phyloP scores from a whole-genome alignment of 495 filamentous ascomycete species.

The Neurospora intermedia region DNA sequence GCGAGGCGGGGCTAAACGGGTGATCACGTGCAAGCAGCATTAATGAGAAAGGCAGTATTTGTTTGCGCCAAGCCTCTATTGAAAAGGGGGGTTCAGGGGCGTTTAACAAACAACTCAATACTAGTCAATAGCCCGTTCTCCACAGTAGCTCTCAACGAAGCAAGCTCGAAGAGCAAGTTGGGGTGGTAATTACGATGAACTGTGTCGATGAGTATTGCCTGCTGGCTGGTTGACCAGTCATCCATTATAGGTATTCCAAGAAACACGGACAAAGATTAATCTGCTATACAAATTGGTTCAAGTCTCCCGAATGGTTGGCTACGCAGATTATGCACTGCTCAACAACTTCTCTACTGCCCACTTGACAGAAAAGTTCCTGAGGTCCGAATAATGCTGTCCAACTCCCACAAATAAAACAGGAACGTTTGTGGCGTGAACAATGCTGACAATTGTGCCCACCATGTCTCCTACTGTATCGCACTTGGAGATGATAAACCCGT shows the following conservation, averaged over 20 bases:
- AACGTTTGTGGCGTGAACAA: slow-evolving; percentile 94
- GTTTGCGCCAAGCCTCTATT: neutral
- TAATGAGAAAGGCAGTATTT: neutral
- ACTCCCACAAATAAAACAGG: slow-evolving; percentile 90
- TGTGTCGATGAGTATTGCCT: neutral
- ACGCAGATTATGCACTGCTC: slow-evolving; percentile 22
- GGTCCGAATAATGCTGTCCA: slow-evolving; percentile 92
- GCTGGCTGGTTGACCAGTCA: neutral
- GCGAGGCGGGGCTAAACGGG: neutral
- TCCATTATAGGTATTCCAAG: neutral
- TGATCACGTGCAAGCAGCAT: neutral
- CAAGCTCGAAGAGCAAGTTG: neutral
- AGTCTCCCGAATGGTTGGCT: neutral
- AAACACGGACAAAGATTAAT: neutral
- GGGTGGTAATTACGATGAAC: neutral
- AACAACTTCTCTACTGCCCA: slow-evolving; percentile 77
- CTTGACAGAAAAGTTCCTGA: slow-evolving; percentile 84
- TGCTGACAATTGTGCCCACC: slow-evolving; percentile 92
- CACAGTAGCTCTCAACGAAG: neutral
- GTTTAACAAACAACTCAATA: neutral
- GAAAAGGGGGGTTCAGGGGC: neutral
- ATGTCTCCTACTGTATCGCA: slow-evolving; percentile 98
- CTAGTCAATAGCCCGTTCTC: neutral
- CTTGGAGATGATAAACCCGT: slow-evolving; percentile 97
- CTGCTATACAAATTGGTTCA: neutral